Evolutionary conservation across 2,329 filamentous ascomycete genomes (phyloP).

Genomic region (Penicillium digitatum): DNA sequence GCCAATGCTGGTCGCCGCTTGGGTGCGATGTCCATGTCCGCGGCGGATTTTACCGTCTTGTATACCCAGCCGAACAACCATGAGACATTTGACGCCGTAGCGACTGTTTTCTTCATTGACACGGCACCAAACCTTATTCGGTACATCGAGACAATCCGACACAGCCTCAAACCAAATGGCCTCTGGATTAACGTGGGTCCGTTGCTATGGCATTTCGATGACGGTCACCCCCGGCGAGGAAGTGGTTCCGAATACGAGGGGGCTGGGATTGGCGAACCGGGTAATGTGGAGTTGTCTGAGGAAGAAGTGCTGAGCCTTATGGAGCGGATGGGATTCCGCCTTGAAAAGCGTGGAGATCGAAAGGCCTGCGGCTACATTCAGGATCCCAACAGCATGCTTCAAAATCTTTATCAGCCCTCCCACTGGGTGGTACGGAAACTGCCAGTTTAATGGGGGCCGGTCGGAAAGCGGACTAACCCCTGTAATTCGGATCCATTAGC

Average conservation of each 20-base stretch:
- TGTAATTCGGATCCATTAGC: background rate
- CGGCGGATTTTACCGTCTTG: slow-evolving; percentile 85
- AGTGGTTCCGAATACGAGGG: slow-evolving; percentile 24
- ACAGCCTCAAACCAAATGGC: slow-evolving; percentile 73
- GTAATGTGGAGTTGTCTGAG: slow-evolving; percentile 82
- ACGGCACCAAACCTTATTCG: slow-evolving; percentile 89
- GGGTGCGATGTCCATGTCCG: slow-evolving; percentile 85
- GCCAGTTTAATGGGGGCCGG: background rate
- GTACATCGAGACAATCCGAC: slow-evolving; percentile 77
- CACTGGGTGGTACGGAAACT: slow-evolving; percentile 81
- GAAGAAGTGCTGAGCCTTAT: slow-evolving; percentile 81
- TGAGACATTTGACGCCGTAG: slow-evolving; percentile 71
- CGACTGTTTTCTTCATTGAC: slow-evolving; percentile 93
- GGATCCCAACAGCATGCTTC: slow-evolving; percentile 78
- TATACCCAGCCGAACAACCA: slow-evolving; percentile 65
- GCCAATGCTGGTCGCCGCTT: slow-evolving; percentile 28
- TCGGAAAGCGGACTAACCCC: background rate
- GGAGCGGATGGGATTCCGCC: slow-evolving; percentile 67
- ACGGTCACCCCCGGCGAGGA: slow-evolving; percentile 39
- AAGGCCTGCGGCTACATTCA: slow-evolving; percentile 70
- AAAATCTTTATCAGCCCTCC: slow-evolving; percentile 73
- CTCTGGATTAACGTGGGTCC: slow-evolving; percentile 88
- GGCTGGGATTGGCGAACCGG: slow-evolving; percentile 76
- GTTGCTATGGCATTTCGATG: slow-evolving; percentile 92
- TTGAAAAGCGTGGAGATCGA: slow-evolving; percentile 64